phyloP scores from a whole-genome alignment of 306 rosid genomes.

The Cicer arietinum region DNA sequence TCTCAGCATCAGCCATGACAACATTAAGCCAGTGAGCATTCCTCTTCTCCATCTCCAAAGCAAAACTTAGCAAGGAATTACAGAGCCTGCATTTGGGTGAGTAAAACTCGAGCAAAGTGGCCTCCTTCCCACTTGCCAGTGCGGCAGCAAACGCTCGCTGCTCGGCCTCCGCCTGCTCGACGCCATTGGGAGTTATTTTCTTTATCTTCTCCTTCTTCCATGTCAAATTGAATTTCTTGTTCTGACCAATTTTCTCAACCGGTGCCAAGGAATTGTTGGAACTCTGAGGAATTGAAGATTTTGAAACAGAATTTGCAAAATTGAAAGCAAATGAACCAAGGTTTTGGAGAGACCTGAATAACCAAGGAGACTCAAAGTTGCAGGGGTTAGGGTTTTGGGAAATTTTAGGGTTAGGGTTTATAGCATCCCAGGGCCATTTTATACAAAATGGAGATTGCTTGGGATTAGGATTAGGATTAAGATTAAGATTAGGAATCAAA shows the following conservation, averaged over 20 bases:
- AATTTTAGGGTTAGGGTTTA: conserved; percentile 43
- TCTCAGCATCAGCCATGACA: conserved; percentile 96
- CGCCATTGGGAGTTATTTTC: conserved; percentile 38
- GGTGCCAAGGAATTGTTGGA: conserved; percentile 46
- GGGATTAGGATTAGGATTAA: conserved; percentile 21
- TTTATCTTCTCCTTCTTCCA: conserved; percentile 38
- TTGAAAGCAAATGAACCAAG: conserved; percentile 60
- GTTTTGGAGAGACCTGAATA: conserved; percentile 72
- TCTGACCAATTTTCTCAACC: conserved; percentile 31
- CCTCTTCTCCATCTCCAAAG: conserved; percentile 67
- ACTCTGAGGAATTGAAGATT: conserved; percentile 45
- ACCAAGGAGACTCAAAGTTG: conserved; percentile 76
- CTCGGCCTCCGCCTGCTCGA: conserved; percentile 76
- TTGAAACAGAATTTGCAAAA: conserved; percentile 55
- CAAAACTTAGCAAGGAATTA: conserved; percentile 67
- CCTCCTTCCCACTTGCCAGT: conserved; percentile 75
- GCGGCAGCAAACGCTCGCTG: conserved; percentile 86
- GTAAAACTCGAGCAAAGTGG: conserved; percentile 80
- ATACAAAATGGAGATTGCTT: conserved; percentile 62
- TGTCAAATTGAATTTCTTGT: conserved; percentile 36
- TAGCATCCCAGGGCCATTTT: conserved; percentile 81
- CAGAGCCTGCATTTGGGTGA: conserved; percentile 88
- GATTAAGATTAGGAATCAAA: conserved; percentile 47
- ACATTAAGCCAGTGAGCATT: conserved; percentile 78
- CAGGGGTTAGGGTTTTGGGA: conserved; percentile 52